Percentiles rank a stretch among this genome's conserved stretches.
These are phyloP conservation scores for Talaromyces borbonicus DNA, from an alignment of 495 filamentous ascomycete genomes.

Conservation along the genomic window DNA sequence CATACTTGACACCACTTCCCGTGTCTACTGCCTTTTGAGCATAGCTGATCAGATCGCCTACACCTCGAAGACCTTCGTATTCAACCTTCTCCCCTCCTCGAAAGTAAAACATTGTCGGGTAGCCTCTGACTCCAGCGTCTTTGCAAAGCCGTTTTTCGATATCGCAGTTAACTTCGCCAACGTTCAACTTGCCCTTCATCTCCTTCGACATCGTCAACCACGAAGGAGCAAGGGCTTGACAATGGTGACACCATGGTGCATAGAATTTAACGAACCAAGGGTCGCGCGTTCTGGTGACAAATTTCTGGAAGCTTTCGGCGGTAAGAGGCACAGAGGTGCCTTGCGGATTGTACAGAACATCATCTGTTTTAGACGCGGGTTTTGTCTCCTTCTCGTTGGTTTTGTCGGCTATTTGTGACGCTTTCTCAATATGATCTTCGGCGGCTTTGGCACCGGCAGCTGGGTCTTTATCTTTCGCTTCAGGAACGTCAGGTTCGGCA, in stretches of 20 bases:
- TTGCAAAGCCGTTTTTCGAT: constrained; percentile 76
- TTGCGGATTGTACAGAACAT: constrained; percentile 57
- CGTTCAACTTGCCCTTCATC: constrained; percentile 76
- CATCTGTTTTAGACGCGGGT: constrained; percentile 20
- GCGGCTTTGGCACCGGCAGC: constrained; percentile 33
- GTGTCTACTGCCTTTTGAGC: constrained; percentile 78
- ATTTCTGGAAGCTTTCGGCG: constrained; percentile 75
- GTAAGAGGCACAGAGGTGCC: constrained; percentile 67
- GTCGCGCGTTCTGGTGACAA: constrained; percentile 78
- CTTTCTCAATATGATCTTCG: constrained; percentile 36
- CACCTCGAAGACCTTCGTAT: constrained; percentile 83
- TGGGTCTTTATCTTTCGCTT: constrained; percentile 40
- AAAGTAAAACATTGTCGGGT: constrained; percentile 90
- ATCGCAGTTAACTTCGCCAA: constrained; percentile 96
- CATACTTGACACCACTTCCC: constrained; percentile 65
- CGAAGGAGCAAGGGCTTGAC: constrained; percentile 79
- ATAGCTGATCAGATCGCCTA: constrained; percentile 82
- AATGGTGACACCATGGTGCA: constrained; percentile 93
- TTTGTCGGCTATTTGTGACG: constrained; percentile 19
- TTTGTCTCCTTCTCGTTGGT: constrained; percentile 14
- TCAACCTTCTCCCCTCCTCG: constrained; percentile 83
- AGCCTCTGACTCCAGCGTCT: constrained; percentile 67
- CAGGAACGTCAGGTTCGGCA: constrained; percentile 34
- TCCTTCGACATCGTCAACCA: constrained; percentile 86
- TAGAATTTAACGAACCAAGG: constrained; percentile 99